Conservation (phyloP, 257 asterid species). For the Paulownia fortunei region DNA sequence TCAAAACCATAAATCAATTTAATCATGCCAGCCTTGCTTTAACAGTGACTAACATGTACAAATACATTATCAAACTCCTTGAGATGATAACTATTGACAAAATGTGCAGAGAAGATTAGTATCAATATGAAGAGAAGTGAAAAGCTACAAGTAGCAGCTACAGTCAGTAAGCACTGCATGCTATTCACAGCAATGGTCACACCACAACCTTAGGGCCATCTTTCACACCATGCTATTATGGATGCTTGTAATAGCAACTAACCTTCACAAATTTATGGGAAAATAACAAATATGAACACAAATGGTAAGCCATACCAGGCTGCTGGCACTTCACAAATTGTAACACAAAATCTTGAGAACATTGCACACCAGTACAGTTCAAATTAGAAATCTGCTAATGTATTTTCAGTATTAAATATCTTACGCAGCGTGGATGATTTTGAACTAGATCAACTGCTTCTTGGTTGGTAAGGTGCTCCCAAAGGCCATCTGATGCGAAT, state of each 20-base stretch:
- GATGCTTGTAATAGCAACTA: not conserved
- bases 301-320: not conserved
- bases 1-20: not conserved
- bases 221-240: not conserved
- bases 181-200: not conserved
- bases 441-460: conserved; percentile 81
- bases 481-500: conserved; percentile 85
- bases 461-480: conserved; percentile 89
- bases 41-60: not conserved
- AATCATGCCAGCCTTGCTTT: not conserved
- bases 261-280: not conserved
- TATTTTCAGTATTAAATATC: conserved; percentile 21
- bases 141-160: not conserved
- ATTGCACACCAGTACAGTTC: not conserved
- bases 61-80: not conserved
- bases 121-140: not conserved
- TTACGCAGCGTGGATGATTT: conserved; percentile 66
- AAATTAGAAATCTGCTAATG: not conserved
- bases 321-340: not conserved
- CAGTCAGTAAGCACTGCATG: not conserved
- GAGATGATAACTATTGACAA: not conserved
- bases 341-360: not conserved
- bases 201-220: not conserved
- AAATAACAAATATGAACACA: not conserved
- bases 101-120: not conserved